phyloP scores from a whole-genome alignment of 1,284 basidiomycete species.

The Malassezia psittaci region DNA sequence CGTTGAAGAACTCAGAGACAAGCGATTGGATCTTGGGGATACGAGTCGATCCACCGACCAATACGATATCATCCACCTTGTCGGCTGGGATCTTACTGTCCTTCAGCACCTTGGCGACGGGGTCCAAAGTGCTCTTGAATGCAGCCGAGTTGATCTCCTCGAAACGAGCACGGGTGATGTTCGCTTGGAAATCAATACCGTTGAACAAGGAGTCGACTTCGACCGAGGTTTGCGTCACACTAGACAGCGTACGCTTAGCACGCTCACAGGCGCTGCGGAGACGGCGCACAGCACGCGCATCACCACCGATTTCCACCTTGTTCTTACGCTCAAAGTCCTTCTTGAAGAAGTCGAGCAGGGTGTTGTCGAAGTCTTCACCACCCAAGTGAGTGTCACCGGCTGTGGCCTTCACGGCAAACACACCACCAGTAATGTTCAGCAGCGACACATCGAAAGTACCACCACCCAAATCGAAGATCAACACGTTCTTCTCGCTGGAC shows the following conservation, averaged over 20 bases:
- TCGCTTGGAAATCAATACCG: constrained; percentile 53
- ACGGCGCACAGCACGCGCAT: constrained; percentile 88
- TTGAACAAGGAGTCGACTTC: constrained; percentile 98
- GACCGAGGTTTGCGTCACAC: constrained; percentile 93
- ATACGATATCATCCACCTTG: constrained; percentile 98
- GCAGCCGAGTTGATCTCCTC: constrained; percentile 91
- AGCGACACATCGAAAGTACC: constrained; percentile 64
- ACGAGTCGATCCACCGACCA: constrained; percentile 98
- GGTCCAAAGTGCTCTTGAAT: constrained; percentile 96
- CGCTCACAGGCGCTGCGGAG: constrained; percentile 94
- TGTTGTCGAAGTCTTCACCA: constrained; percentile 97
- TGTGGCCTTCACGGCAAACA: constrained; percentile 60
- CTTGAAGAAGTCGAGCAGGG: constrained; percentile 75
- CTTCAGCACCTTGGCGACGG: constrained; percentile 97
- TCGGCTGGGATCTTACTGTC: constrained; percentile 94
- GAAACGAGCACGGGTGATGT: constrained; percentile 71
- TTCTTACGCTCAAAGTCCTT: constrained; percentile 62
- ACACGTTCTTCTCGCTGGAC: constrained; percentile 72
- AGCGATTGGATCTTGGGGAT: constrained; percentile 98
- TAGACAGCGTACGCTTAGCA: constrained; percentile 96
- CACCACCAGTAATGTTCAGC: constrained; percentile 57
- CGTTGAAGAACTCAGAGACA: constrained; percentile 95
- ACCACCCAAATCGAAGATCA: constrained; percentile 99
- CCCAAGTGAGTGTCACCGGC: constrained; percentile 56
- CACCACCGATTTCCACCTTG: constrained; percentile 83